Evolutionary conservation across 371 early-diverging fungal genomes (phyloP).

Genomic region (Dichotomocladium elegans): DNA sequence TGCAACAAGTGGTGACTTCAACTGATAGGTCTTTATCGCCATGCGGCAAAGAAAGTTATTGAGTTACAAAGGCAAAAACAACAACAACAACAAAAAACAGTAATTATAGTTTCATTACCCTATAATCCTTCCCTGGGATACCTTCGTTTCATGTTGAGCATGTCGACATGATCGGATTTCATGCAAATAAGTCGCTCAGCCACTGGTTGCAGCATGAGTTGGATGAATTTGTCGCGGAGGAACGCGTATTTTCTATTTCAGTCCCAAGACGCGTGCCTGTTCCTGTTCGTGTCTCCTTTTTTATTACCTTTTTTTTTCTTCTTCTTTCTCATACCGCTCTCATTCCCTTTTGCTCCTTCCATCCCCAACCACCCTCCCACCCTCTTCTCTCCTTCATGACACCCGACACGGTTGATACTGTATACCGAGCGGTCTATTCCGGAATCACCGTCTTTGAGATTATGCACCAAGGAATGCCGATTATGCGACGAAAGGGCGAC

Average conservation of each 20-base stretch:
- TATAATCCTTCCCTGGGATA: no score
- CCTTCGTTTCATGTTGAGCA: no score
- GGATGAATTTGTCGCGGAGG: not conserved
- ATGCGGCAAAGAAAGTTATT: no score
- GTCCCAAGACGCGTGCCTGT: not conserved
- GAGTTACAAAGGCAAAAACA: no score
- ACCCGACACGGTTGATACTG: not conserved
- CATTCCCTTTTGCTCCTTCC: no score
- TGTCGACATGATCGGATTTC: no score
- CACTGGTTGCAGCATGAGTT: not conserved
- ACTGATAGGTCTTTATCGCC: no score
- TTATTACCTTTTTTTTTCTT: not conserved
- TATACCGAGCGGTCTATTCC: constrained; percentile 77
- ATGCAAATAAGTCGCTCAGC: no score
- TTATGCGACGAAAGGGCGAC: constrained; percentile 89
- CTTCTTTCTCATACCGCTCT: not conserved
- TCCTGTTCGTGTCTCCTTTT: not conserved
- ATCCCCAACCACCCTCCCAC: no score
- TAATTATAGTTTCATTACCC: no score
- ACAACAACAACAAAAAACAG: no score
- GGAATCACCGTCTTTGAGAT: constrained; percentile 85
- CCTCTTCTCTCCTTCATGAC: not conserved
- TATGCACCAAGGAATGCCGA: constrained; percentile 75
- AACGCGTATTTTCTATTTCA: not conserved
- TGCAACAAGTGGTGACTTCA: no score